These are phyloP conservation scores for Pleodorina starrii DNA, from an alignment of 139 green algal species.

Conservation along the genomic window DNA sequence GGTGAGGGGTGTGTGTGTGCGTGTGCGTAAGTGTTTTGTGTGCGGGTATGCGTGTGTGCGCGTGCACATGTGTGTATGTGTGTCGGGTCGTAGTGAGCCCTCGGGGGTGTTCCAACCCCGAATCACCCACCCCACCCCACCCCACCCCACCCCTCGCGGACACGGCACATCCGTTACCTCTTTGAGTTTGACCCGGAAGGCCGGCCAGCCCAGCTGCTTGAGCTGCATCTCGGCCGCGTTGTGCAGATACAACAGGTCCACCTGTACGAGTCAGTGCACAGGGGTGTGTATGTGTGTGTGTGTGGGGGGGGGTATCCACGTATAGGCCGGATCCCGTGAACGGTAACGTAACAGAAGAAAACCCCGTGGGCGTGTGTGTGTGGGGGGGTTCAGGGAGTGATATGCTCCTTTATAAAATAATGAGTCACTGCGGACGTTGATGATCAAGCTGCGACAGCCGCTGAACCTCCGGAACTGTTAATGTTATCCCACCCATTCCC, in stretches of 20 bases:
- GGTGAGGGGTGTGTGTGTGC: neutral
- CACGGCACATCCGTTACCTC: neutral
- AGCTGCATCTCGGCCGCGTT: conserved; percentile 79
- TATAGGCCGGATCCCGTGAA: no score
- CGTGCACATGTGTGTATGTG: neutral
- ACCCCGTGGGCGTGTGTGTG: no score
- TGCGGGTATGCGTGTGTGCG: neutral
- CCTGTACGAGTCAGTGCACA: no score
- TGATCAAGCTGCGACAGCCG: no score
- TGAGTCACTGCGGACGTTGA: no score
- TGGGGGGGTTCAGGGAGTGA: no score
- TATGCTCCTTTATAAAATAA: no score
- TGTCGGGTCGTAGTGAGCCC: neutral
- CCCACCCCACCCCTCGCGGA: neutral
- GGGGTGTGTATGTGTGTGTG: no score
- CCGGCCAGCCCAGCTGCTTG: conserved; percentile 39
- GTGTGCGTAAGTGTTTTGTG: neutral
- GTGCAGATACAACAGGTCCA: conserved; percentile 87
- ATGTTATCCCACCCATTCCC: no score
- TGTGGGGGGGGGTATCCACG: no score
- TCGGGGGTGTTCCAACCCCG: neutral
- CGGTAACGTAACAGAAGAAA: no score
- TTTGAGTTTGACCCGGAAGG: conserved; percentile 65
- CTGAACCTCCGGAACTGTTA: no score
- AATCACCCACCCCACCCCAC: neutral